Evolutionary conservation across 2,329 filamentous ascomycete genomes (phyloP).

Genomic region (Corynespora cassiicola): DNA sequence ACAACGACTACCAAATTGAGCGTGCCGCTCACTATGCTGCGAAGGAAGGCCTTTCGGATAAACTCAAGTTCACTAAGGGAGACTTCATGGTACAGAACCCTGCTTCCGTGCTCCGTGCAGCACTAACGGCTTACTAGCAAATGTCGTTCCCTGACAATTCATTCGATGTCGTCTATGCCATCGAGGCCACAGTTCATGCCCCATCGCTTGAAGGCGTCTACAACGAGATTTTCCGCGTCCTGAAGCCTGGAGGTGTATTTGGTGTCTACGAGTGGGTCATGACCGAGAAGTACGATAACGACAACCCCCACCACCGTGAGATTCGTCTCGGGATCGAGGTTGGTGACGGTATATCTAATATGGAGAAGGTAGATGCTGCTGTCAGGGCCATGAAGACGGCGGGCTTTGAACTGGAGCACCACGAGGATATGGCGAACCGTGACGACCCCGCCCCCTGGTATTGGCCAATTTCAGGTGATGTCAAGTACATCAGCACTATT

Average conservation of each 20-base stretch:
- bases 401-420: constrained; percentile 78
- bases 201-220: constrained; percentile 87
- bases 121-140: too few species aligned
- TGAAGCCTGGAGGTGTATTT: constrained; percentile 91
- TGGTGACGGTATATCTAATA: constrained; percentile 92
- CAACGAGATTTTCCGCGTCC: constrained; percentile 86
- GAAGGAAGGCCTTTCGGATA: constrained; percentile 76
- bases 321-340: constrained; percentile 90
- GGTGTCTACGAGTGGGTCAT: constrained; percentile 98
- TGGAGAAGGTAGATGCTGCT: constrained; percentile 81
- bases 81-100: constrained; percentile 77
- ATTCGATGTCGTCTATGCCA: constrained; percentile 93
- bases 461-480: constrained; percentile 78
- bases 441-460: constrained; percentile 83
- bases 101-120: neutral
- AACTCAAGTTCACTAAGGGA: constrained; percentile 80
- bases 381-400: constrained; percentile 79
- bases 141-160: constrained; percentile 87
- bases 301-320: constrained; percentile 78
- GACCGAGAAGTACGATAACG: constrained; percentile 90
- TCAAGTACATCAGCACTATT: constrained; percentile 78
- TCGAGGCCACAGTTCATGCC: constrained; percentile 92
- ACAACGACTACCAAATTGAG: constrained; percentile 96
- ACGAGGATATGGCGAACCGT: constrained; percentile 82
- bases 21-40: constrained; percentile 79